These are phyloP conservation scores for Liriodendron chinense DNA, from an alignment of 164 flowering plant genomes.

Conservation along the genomic window DNA sequence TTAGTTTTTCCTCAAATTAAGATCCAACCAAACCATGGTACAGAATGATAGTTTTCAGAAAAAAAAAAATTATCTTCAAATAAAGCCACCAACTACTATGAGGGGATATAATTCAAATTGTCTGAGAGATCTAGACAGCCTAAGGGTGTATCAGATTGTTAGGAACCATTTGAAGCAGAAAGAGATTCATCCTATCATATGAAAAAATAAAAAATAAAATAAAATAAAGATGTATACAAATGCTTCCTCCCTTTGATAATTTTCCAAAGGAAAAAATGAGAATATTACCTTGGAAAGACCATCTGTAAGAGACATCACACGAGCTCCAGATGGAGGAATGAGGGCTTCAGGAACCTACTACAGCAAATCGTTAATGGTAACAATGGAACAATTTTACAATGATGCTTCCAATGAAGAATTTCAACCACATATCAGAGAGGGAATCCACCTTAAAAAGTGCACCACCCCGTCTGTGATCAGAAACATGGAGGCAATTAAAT, in stretches of 20 bases:
- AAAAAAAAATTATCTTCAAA: neutral
- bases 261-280: too few relatives aligned
- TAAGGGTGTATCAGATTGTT: neutral
- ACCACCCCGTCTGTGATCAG: constrained; percentile 73
- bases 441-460: constrained; percentile 74
- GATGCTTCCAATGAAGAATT: constrained; percentile 9
- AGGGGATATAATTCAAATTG: neutral
- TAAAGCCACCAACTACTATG: neutral
- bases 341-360: constrained; percentile 91
- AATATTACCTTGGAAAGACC: constrained; percentile 81
- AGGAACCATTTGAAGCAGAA: neutral
- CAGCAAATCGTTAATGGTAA: constrained; percentile 13
- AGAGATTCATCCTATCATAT: neutral
- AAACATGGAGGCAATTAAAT: constrained; percentile 24
- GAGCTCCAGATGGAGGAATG: constrained; percentile 92
- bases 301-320: constrained; percentile 96
- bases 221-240: too few relatives aligned
- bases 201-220: too few relatives aligned
- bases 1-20: neutral
- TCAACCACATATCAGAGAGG: constrained; percentile 24
- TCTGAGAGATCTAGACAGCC: neutral
- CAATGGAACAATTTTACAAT: constrained; percentile 1
- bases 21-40: neutral
- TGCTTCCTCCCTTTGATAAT: too few relatives aligned
- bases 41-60: neutral